Evolutionary conservation across 2,329 filamentous ascomycete genomes (phyloP).

Genomic region (Trichophyton simii): DNA sequence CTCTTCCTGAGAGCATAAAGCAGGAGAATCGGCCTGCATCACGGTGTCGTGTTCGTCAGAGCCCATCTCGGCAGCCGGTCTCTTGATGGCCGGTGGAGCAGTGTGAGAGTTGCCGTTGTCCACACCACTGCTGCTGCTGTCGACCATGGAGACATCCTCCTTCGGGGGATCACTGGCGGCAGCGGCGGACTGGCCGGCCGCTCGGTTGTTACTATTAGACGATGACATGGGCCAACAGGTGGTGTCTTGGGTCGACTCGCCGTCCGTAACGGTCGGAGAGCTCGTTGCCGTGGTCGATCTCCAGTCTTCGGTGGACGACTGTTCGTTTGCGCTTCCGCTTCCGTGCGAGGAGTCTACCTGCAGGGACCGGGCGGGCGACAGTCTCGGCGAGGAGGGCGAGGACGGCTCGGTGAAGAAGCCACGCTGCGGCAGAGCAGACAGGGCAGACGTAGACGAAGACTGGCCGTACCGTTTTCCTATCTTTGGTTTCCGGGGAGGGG

Average conservation of each 20-base stretch:
- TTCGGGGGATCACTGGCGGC: conserved; percentile 16
- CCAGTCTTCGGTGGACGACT: conserved; percentile 3
- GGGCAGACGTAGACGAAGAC: conserved; percentile 14
- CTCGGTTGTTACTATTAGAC: conserved; percentile 8
- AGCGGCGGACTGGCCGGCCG: conserved; percentile 16
- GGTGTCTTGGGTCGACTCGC: background rate
- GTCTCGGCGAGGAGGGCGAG: conserved; percentile 25
- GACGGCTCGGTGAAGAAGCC: conserved; percentile 3
- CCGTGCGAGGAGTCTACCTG: conserved; percentile 17
- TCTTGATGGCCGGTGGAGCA: conserved; percentile 32
- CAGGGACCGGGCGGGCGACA: conserved; percentile 15
- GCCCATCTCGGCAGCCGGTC: conserved; percentile 44
- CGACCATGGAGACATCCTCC: conserved; percentile 23
- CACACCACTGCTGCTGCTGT: conserved; percentile 11
- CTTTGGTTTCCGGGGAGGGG: conserved; percentile 7
- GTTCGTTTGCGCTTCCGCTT: conserved; percentile 3
- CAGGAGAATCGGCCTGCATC: conserved; percentile 14
- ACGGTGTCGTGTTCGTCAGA: conserved; percentile 23
- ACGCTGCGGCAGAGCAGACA: conserved; percentile 18
- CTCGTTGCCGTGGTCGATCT: conserved; percentile 21
- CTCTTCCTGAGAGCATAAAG: background rate
- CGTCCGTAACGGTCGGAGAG: conserved; percentile 25
- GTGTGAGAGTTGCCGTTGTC: conserved; percentile 17
- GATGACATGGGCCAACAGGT: conserved; percentile 27
- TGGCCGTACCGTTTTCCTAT: conserved; percentile 10